Evolutionary conservation across 805 yeast genomes (phyloP), one percentile per base, ranked within the genome.

Genomic region (Saccharomycopsis fodiens): DNA sequence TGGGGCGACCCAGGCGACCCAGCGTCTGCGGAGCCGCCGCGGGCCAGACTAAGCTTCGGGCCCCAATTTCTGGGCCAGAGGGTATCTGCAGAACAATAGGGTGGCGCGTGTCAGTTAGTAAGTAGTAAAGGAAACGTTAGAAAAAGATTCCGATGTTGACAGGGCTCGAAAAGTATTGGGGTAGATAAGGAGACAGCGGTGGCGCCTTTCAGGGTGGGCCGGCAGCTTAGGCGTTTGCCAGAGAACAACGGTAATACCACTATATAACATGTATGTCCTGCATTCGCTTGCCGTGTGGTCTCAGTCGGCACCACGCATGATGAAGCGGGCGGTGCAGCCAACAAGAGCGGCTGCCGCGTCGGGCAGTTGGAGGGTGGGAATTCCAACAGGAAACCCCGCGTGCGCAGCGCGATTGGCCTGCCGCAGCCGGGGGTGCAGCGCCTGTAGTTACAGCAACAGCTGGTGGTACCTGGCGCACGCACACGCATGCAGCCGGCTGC

Each of bases 381-480:
- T 10, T 6, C 29, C 29, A 10, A 6, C 29, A 10, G 10, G 10
- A 25, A 10, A 25, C 29, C 29, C 29, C 29, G 29, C 29, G 29
- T 25, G n/a, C 10, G 29, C 29, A 25, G 29, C 29, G 29, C 29
- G 29, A 25, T 25, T 25, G 29, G 29, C 29, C 29, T 6, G 29
- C 29, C 29, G 10, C 10, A 7, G 10, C 29, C 10, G 29, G 29
- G 29, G 29, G 29, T 25, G 29, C 29, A 10, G 29, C 10, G 29
- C 29, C 29, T 25, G 29, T 25, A 10, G 29, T 25, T 25, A 25
- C 29, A 7, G 6, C 10, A 25, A 25, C 29, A 10, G 29, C 10
- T 25, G 29, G 29, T 25, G 36, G 36, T 32, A 32, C 36, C 36
- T 32, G 36, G 36, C 36, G 36, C 36, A 32, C 15, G 36, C 39